Evolutionary conservation across 352 stramenopile genomes (phyloP), one percentile per base, ranked within the genome.

Genomic region (Globisporangium abappressorium): DNA sequence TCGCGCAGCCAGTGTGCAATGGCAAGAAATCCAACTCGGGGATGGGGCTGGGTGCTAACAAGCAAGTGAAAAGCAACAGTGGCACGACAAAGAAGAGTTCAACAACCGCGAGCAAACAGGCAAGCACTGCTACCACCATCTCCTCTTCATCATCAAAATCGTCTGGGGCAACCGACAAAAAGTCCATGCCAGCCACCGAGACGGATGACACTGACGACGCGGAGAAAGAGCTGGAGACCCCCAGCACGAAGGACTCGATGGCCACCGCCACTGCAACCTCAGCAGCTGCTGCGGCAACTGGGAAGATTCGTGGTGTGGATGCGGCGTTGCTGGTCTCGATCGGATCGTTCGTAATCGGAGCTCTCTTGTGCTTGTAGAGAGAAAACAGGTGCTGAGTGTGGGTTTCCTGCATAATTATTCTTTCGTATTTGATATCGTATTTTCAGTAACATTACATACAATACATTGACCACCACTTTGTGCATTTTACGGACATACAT

Each of bases 1-100:
- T 68, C 11, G 57, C 76, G 41, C 81, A 91, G 60, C 85, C 85
- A 0, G 57, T 80, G 18, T 93, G 85, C 73, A 78, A 79, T 12
- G 73, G 75, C 41, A 72, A 64, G 30, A 77, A 79, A 54, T 82
- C 82, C 33, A 94, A 94, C 65, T 26, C 64, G 1, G 78, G 79
- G 15, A 5, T 41, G 54, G 15, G 15, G 26, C 5, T 30, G 28
- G 15, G 33, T 14, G 26, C 28, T 38, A 18, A 36, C 14, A 57
- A 57, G 26, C 26, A 36, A 57, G 5, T 30, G 11, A 28, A 18
- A 18, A 57, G 22, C 26, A 28, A 8, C 15, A 33, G 28, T 12
- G 54, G 5, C 28, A 22, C 34, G 54, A 59, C 54, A 65, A 64
- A 74, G 47, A 82, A 89, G 46, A 61, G 49, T 0, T 46, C 60